Evolutionary conservation across 306 rosid genomes (phyloP).

Genomic region (Prinsepia uniflora): DNA sequence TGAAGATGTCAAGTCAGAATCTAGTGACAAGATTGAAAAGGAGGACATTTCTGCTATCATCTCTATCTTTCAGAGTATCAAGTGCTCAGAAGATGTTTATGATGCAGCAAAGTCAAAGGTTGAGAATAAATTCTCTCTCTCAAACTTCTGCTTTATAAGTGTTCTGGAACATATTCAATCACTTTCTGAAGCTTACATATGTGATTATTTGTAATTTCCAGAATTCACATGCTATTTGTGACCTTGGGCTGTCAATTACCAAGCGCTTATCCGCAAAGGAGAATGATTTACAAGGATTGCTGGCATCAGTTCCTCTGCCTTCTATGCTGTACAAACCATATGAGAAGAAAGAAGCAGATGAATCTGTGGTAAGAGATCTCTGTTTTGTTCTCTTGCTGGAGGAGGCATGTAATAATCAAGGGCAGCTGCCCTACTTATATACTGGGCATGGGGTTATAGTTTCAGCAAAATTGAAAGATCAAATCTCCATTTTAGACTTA

Average conservation of each 20-base stretch:
- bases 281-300: constrained; percentile 52
- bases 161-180: constrained; percentile 8
- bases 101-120: constrained; percentile 86
- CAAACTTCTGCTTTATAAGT: constrained; percentile 14
- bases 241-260: constrained; percentile 78
- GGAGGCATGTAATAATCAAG: constrained; percentile 3
- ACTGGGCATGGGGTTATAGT: not conserved
- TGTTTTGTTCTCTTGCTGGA: constrained; percentile 11
- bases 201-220: constrained; percentile 39
- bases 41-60: constrained; percentile 50
- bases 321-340: constrained; percentile 61
- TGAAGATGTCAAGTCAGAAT: constrained; percentile 78
- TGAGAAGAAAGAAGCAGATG: constrained; percentile 73
- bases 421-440: constrained; percentile 3
- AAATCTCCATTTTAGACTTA: constrained; percentile 6
- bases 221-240: constrained; percentile 89
- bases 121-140: constrained; percentile 16
- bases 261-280: constrained; percentile 61
- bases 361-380: constrained; percentile 49
- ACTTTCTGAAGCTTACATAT: constrained; percentile 27
- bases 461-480: not conserved
- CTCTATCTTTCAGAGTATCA: constrained; percentile 70
- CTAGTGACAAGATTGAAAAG: constrained; percentile 43
- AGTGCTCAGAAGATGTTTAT: constrained; percentile 67
- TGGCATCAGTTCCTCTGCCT: constrained; percentile 55